Evolutionary conservation across 75 land plant species (phyloP), one percentile per base, ranked within the genome.

Genomic region (Sequoia sempervirens): DNA sequence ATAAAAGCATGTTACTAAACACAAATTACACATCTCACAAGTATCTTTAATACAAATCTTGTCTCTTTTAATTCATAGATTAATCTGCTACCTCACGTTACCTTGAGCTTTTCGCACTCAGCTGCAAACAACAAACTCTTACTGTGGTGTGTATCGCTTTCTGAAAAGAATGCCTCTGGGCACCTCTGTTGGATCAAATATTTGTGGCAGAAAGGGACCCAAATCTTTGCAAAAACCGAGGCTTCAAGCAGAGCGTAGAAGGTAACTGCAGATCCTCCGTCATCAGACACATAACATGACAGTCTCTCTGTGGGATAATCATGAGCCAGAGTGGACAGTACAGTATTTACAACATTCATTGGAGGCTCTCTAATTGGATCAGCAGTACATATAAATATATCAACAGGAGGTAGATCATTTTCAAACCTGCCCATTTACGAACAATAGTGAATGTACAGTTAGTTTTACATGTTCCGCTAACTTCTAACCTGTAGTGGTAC

Each of bases 161-260:
- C 38, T 80, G 37, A 34, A 41, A 94, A 93, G 79, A 86, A 94
- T 0, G 81, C 88, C 38, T 94, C 92, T 20, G 96, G 96, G 45
- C 72, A 84, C 36, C 95, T 82, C 17, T 84, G 86, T 52, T 64
- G 74, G 2, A 93, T 80, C 34, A 72, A 68, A 74, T 76, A 89
- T 58, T 85, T 87, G 80, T 64, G 64, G 74, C 90, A 91, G 54
- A 84, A 91, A 0, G 92, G 88, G 23, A 89, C 23, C 92, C 92
- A 91, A n/a, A n/a, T 15, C 80, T 89, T 87, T 10, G 90, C 47
- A 68, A 91, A 91, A 2, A 10, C 0, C 0, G 89, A 81, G 1
- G 92, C 88, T 70, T 91, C 88, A 15, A 85, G 53, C 7, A 91
- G 81, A 13, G 90, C 87, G 80, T 89, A 84, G 45, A 89, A 91